Evolutionary conservation across 306 rosid species (phyloP).

Genomic region (Cercis canadensis): DNA sequence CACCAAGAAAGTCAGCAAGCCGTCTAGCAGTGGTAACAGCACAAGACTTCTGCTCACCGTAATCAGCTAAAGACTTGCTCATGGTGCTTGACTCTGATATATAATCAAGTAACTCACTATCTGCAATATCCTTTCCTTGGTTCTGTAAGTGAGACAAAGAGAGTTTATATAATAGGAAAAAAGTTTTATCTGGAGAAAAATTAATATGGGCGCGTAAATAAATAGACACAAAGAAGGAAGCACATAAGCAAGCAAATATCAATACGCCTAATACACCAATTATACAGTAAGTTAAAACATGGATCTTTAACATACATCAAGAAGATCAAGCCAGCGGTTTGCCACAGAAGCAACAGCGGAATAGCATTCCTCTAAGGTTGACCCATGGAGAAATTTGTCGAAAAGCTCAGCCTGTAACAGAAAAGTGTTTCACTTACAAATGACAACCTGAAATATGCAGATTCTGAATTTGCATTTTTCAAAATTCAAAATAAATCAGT

Average conservation of each 20-base stretch:
- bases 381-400: constrained; percentile 91
- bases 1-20: constrained; percentile 96
- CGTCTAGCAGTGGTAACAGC: constrained; percentile 97
- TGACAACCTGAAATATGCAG: constrained; percentile 8
- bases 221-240: background rate
- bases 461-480: constrained; percentile 14
- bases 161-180: constrained; percentile 23
- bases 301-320: constrained; percentile 73
- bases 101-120: constrained; percentile 93
- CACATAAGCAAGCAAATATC: background rate
- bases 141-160: constrained; percentile 53
- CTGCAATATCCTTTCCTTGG: constrained; percentile 91
- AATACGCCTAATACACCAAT: constrained; percentile 26
- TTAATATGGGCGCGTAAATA: background rate
- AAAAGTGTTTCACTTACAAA: constrained; percentile 31
- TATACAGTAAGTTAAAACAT: constrained; percentile 32
- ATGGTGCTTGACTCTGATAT: constrained; percentile 99
- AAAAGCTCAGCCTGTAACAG: constrained; percentile 90
- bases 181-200: constrained; percentile 35
- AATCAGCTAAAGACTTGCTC: constrained; percentile 98
- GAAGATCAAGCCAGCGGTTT: constrained; percentile 95
- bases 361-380: constrained; percentile 90
- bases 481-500: background rate
- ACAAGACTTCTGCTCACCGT: constrained; percentile 90
- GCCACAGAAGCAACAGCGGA: constrained; percentile 90